phyloP scores from a whole-genome alignment of 2,329 filamentous ascomycete genomes.

The Cladophialophora immunda region DNA sequence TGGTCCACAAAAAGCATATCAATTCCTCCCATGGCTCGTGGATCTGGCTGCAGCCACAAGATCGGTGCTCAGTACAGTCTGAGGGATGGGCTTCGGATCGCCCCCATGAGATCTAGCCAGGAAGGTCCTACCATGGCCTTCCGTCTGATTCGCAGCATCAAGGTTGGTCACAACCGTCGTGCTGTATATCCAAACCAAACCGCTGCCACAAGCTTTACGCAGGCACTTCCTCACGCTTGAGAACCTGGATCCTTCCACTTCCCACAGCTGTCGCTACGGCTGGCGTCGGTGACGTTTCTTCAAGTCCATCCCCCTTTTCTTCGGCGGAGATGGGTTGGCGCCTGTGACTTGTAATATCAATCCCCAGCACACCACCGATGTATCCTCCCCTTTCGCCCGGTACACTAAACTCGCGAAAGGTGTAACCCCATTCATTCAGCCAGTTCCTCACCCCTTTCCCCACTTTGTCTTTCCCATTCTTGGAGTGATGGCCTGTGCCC shows the following conservation, averaged over 20 bases:
- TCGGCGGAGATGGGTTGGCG: slow-evolving; percentile 48
- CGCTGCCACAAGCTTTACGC: slow-evolving; percentile 20
- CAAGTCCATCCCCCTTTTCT: slow-evolving; percentile 40
- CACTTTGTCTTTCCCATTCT: slow-evolving; percentile 98
- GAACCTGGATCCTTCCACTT: slow-evolving; percentile 54
- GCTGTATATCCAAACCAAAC: not conserved
- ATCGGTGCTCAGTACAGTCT: not conserved
- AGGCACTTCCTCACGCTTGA: slow-evolving; percentile 54
- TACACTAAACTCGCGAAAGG: slow-evolving; percentile 94
- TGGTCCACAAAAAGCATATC: not conserved
- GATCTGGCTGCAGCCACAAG: not conserved
- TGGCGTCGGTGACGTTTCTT: slow-evolving; percentile 41
- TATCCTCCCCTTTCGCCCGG: slow-evolving; percentile 89
- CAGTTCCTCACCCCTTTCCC: slow-evolving; percentile 91
- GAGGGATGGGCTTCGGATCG: not conserved
- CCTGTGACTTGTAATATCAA: slow-evolving; percentile 69
- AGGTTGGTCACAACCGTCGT: not conserved
- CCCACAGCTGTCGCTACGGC: slow-evolving; percentile 42
- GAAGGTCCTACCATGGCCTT: not conserved
- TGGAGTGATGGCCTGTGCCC: slow-evolving; percentile 95
- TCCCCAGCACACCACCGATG: slow-evolving; percentile 70
- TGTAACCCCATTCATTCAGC: slow-evolving; percentile 94
- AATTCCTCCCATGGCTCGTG: not conserved
- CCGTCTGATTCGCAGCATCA: not conserved
- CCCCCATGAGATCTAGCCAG: not conserved